Evolutionary conservation across 306 rosid species (phyloP).

Genomic region (Purshia tridentata): DNA sequence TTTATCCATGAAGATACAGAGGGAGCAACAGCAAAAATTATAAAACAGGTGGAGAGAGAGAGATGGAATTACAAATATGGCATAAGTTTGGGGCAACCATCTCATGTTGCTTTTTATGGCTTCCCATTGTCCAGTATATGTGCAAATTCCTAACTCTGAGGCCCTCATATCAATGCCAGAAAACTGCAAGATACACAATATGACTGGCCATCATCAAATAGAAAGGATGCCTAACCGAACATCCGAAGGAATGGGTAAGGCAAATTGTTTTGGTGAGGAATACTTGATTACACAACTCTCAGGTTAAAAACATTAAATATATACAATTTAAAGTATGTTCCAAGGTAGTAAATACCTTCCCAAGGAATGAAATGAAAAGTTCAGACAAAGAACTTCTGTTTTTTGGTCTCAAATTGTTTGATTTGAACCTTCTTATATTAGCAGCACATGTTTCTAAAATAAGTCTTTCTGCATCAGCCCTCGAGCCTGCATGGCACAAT

Average conservation of each 20-base stretch:
- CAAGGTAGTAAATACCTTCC: slow-evolving; percentile 49
- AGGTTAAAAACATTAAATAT: background rate
- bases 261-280: slow-evolving; percentile 3
- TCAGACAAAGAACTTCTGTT: slow-evolving; percentile 67
- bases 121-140: slow-evolving; percentile 70
- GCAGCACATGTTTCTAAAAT: slow-evolving; percentile 55
- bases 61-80: slow-evolving; percentile 62
- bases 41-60: slow-evolving; percentile 6
- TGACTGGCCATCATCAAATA: background rate
- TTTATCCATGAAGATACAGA: slow-evolving; percentile 13
- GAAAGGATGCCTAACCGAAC: slow-evolving; percentile 12
- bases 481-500: slow-evolving; percentile 57
- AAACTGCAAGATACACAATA: slow-evolving; percentile 57
- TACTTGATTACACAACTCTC: background rate
- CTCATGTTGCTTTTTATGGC: slow-evolving; percentile 48
- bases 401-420: slow-evolving; percentile 38
- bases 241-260: slow-evolving; percentile 13
- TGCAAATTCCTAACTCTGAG: slow-evolving; percentile 51
- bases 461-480: slow-evolving; percentile 53
- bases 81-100: slow-evolving; percentile 79
- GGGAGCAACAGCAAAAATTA: slow-evolving; percentile 6
- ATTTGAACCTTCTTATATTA: slow-evolving; percentile 42
- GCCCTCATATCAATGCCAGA: slow-evolving; percentile 47
- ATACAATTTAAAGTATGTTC: background rate
- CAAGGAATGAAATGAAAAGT: slow-evolving; percentile 70